Evolutionary conservation across 2,329 filamentous ascomycete genomes (phyloP).

Genomic region (Trichoderma polysporum): DNA sequence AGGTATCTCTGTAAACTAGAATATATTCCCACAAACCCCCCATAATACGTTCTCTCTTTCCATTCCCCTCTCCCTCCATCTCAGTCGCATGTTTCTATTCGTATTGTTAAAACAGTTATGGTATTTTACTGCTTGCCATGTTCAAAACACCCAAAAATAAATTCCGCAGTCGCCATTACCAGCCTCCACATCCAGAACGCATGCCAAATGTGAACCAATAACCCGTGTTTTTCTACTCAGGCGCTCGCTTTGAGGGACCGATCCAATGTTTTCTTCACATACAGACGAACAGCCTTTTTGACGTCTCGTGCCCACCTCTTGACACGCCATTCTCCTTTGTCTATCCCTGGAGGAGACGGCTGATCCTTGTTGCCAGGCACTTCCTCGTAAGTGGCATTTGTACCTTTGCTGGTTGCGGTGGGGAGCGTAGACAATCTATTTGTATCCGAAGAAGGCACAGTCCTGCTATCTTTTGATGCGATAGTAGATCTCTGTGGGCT

Average conservation of each 20-base stretch:
- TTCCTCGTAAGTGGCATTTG: background rate
- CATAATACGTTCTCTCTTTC: background rate
- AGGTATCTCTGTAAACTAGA: slow-evolving; percentile 8
- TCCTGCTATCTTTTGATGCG: background rate
- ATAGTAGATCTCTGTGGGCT: slow-evolving; percentile 14
- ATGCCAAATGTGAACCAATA: background rate
- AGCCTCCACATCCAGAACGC: slow-evolving; percentile 11
- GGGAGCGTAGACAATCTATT: background rate
- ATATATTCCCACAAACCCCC: background rate
- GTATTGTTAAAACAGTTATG: background rate
- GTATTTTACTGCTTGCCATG: slow-evolving; percentile 1
- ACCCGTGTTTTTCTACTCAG: slow-evolving; percentile 16
- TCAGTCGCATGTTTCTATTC: background rate
- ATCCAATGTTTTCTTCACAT: slow-evolving; percentile 35
- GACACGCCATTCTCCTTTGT: slow-evolving; percentile 30
- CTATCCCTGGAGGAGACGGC: slow-evolving; percentile 22
- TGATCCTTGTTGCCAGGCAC: slow-evolving; percentile 2
- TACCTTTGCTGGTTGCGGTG: background rate
- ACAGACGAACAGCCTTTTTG: slow-evolving; percentile 35
- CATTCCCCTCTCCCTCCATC: background rate
- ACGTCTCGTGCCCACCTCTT: slow-evolving; percentile 38
- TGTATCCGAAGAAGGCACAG: background rate
- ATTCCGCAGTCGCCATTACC: background rate
- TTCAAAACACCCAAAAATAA: slow-evolving; percentile 24
- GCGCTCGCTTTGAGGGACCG: slow-evolving; percentile 29